Evolutionary conservation across 2,329 filamentous ascomycete species (phyloP), one percentile per base, ranked within the genome.

Genomic region (Zasmidium citrigriseum): DNA sequence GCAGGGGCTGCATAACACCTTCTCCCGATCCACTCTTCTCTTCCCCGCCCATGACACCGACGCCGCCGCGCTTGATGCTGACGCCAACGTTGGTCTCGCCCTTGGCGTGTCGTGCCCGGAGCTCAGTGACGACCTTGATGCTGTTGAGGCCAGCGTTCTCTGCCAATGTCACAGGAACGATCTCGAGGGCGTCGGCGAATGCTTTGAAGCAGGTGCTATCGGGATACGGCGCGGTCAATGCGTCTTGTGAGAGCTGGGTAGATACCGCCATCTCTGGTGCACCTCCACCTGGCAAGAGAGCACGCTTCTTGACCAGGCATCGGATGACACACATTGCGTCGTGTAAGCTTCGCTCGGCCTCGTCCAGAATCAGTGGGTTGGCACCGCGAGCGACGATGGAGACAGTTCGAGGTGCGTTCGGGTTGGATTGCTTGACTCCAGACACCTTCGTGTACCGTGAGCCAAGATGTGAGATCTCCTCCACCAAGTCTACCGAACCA

Each of bases 201-300:
- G 93, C 93, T 80, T 97, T 98, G 91, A 91, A 99, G 85, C 95
- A 99, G 72, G 98, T 97, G 41, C 92, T 87, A 76, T 99, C 95
- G 4, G 95, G 97, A 60, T 96, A 96, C 0, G 88, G 88, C 60
- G 97, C 82, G 69, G 88, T 87, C 66, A 93, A 89, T 9, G 93
- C 86, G 72, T 90, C 89, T 77, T 90, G 89, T 57, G 89, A 86
- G 29, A 99, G 85, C 71, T 91, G 85, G 55, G 95, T 89, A 21
- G 95, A 91, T 69, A 99, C 93, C 78, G 98, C 93, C 70, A 98
- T 96, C 78, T 99, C 95, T 23, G 95, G 91, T 1, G 95, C 95
- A 73, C 95, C 95, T 71, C 95, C 95, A 76, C 95, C 95, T 14
- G 96, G 93, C 70, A 99, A 96, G 57, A 99, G 86, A n/a, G 95